Conservation (phyloP, 305 asterid genomes). For the Ilex paraguariensis region DNA sequence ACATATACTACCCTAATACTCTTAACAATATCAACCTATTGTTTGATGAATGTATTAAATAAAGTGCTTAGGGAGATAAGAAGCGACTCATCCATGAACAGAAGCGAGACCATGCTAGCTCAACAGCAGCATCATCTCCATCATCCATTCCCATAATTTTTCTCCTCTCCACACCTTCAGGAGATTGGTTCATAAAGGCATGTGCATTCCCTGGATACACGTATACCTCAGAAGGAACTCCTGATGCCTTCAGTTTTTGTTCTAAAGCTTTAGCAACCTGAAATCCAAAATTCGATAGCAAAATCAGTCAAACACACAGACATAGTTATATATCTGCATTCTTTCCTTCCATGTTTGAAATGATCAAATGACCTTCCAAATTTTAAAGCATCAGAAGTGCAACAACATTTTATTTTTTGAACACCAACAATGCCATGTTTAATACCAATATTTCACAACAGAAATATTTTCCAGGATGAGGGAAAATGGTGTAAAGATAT, state of each 20-base stretch:
- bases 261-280: slow-evolving; percentile 83
- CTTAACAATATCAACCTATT: too few species aligned
- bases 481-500: too few species aligned
- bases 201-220: slow-evolving; percentile 69
- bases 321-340: neutral
- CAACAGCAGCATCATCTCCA: slow-evolving; percentile 65
- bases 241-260: slow-evolving; percentile 74
- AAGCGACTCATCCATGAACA: slow-evolving; percentile 70
- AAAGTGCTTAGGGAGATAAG: slow-evolving; percentile 42
- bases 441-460: too few species aligned
- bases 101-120: slow-evolving; percentile 84
- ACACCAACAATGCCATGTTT: too few species aligned
- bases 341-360: too few species aligned
- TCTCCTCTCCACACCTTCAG: slow-evolving; percentile 69
- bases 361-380: too few species aligned
- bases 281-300: slow-evolving; percentile 9
- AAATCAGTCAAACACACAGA: slow-evolving; percentile 1
- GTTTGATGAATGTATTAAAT: neutral
- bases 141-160: slow-evolving; percentile 73
- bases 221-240: slow-evolving; percentile 71
- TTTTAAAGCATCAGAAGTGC: too few species aligned
- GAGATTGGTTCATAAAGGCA: slow-evolving; percentile 88
- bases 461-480: too few species aligned
- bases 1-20: too few species aligned
- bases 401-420: too few species aligned